Conservation (phyloP, 2,329 filamentous ascomycete species). For the Cytospora paraplurivora region DNA sequence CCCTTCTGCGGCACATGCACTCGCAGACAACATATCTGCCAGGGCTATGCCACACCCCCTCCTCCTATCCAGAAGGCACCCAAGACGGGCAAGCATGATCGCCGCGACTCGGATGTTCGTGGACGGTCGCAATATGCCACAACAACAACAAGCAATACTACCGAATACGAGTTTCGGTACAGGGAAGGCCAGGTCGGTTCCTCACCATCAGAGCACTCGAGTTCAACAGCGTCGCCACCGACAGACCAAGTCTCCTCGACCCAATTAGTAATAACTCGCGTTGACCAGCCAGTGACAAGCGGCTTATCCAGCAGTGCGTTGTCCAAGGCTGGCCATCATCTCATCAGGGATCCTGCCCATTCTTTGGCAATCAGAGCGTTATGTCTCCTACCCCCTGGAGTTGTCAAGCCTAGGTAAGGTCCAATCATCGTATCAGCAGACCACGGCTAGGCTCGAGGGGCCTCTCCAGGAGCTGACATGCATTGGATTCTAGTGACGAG, state of each 20-base stretch:
- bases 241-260: background rate
- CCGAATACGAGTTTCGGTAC: background rate
- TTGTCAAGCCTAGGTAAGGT: conserved; percentile 28
- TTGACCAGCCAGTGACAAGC: conserved; percentile 6
- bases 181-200: background rate
- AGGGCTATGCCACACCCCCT: conserved; percentile 33
- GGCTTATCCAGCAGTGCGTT: background rate
- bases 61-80: background rate
- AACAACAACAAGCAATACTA: background rate
- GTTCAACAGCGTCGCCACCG: background rate
- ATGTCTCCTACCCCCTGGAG: conserved; percentile 33
- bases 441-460: background rate
- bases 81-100: conserved; percentile 5
- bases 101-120: background rate
- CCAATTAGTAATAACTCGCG: background rate
- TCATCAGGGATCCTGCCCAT: conserved; percentile 12
- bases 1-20: conserved; percentile 39
- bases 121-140: background rate
- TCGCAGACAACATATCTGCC: conserved; percentile 36
- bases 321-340: conserved; percentile 9
- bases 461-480: background rate
- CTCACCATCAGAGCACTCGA: background rate
- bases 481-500: conserved; percentile 30
- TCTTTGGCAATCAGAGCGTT: conserved; percentile 2
- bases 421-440: background rate